Base-by-base conservation (phyloP, 768 basidiomycete species). In the Galerina marginata region DNA sequence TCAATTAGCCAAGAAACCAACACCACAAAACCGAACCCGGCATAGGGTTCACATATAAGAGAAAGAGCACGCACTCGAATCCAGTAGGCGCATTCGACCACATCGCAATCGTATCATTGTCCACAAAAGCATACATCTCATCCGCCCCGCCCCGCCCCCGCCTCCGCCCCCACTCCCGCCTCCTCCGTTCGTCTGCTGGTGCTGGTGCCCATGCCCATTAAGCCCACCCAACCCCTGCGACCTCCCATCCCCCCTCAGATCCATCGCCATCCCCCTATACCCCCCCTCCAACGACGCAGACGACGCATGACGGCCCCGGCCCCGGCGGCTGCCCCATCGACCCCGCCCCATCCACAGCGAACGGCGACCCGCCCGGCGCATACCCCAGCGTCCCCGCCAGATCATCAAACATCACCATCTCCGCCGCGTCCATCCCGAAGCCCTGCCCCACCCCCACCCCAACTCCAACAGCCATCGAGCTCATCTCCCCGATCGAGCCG, bases 51-150 rank as follows among this genome's bases (percentile, higher is more conserved):
- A 20, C 20, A 20, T 20, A 20, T 20, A 43, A 49, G 44, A 44
- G 25, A 48, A 47, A 60, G 57, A 20, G 54, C 6, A 76, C 88
- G 71, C 69, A 90, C 88, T 87, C 86, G 64, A 88, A 88, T 15
- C 85, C 82, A 10, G 81, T 78, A 1, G 88, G 87, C n/a, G 87
- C 85, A 60, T 76, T 81, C 1, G 85, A 86, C 88, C 89, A 91
- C 86, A 90, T 87, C 26, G 82, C 79, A 49, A 87, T 80, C 42
- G 84, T 81, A 63, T 83, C 83, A 52, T 74, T 74, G 64, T 87
- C 81, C 54, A 82, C 70, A 42, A 69, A 67, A 6, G 58, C 58
- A 50, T 64, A 60, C 37, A n/a, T 12, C 16, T 39, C 26, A 9
- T 51, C 44, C 10, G 10, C 38, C 58, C 43, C 38, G 10, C 6